These are phyloP conservation scores for Naematelia aurantialba DNA, from an alignment of 768 basidiomycete genomes.

Conservation along the genomic window DNA sequence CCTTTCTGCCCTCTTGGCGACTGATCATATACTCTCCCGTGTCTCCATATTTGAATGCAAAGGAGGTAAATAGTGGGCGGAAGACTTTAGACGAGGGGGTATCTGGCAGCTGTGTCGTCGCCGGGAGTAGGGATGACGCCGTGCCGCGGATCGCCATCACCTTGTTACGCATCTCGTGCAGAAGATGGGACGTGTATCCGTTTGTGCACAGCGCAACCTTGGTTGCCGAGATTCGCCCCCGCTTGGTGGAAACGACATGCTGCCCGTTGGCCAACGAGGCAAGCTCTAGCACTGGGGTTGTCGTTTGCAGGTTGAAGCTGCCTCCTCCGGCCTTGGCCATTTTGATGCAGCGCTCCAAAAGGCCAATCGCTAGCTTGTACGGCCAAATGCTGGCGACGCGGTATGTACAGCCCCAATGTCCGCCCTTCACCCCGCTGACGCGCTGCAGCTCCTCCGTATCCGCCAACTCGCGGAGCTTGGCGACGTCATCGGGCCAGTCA, in stretches of 20 bases:
- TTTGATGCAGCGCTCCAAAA: not conserved
- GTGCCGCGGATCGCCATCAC: not conserved
- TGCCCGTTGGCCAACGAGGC: no score
- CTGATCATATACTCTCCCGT: not conserved
- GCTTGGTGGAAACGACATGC: no score
- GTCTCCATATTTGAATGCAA: not conserved
- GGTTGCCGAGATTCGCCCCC: no score
- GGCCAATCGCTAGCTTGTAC: slow-evolving; percentile 11
- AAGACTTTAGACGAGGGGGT: not conserved
- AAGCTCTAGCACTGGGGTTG: no score
- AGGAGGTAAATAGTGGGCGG: not conserved
- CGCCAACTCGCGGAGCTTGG: slow-evolving; percentile 6
- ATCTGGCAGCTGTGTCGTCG: not conserved
- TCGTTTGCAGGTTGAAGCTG: no score
- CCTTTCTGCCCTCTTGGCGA: not conserved
- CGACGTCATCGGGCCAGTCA: slow-evolving; percentile 15
- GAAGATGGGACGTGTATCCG: no score
- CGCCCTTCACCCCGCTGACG: slow-evolving; percentile 11
- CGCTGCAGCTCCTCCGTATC: slow-evolving; percentile 8
- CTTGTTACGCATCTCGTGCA: not conserved
- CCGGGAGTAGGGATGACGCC: not conserved
- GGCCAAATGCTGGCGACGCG: slow-evolving; percentile 11
- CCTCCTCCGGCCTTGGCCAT: no score
- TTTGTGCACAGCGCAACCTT: no score
- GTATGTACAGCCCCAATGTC: slow-evolving; percentile 12